Evolutionary conservation across 305 asterid species (phyloP), one percentile per base, ranked within the genome.

Genomic region (Fraxinus ornus): DNA sequence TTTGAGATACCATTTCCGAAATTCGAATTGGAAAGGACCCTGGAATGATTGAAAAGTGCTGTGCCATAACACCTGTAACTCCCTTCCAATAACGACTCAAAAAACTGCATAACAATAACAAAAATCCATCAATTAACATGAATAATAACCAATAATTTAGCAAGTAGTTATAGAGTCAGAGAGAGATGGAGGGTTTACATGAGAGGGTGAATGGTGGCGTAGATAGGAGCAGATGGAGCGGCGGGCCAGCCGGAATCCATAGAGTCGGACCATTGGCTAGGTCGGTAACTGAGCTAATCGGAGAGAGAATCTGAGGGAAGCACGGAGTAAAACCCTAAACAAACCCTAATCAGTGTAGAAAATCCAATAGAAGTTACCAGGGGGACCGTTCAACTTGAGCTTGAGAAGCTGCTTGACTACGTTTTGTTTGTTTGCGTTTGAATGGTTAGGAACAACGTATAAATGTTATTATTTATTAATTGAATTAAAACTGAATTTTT

Each of bases 191-290:
- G 26, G 37, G 70, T 71, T 39, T 88, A 93, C 94, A 79, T 52
- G 73, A 66, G 87, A 80, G 41, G 81, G 52, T 30, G 88, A 82
- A 78, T 66, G 47, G 73, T 60, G 90, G 82, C 82, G 89, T 81
- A 87, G 86, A 81, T 85, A 85, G 10, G 88, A 80, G 79, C 88
- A 76, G 81, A 89, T 80, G 85, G 90, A 88, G 41, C 95, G 92
- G 80, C 89, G 95, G 80, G 91, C 93, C 84, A 94, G 90, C 57
- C 92, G 90, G 84, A 89, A 82, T 88, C 90, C 92, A 78, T 86
- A 88, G 80, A 91, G 88, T 84, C 95, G 92, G 82, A 88, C 93
- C 99, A 95, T 95, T 85, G 87, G 78, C 78, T 30, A 62, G 83
- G 75, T 9, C 81, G 41, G 1, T 24, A 24, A 0, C 26, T 24